Evolutionary conservation across 805 yeast genomes (phyloP), one percentile per base, ranked within the genome.

Genomic region (Candida qinlingensis): DNA sequence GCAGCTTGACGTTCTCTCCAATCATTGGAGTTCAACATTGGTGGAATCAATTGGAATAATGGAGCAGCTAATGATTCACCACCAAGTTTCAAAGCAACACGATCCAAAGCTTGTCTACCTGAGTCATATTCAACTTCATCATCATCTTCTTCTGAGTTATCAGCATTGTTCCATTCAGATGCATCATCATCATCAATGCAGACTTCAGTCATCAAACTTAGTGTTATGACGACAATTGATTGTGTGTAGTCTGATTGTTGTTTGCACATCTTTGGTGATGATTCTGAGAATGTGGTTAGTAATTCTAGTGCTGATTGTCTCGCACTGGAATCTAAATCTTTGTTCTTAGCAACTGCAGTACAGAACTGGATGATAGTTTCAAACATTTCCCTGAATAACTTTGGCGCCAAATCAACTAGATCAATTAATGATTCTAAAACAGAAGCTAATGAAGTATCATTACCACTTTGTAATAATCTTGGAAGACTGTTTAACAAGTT

Each of bases 1-100:
- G 97, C 96, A 27, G 96, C 99, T 65, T 91, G 96, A 53, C 97
- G 84, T 65, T 90, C 96, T 65, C 96, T 83, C 99, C 99, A 94
- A 52, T 80, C 78, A 33, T 71, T 63, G 2, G 96, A 83, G 47
- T 72, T 71, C 25, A 88, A 68, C 96, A 94, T 87, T 49, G 79
- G 80, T 19, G 97, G 96, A 50, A 94, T 74, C 64, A 80, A 85
- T 62, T 85, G 87, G 71, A 94, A 94, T 48, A 94, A 72, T 13
- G 96, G 95, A 19, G 83, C 85, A 10, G 96, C 95, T 52, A 94
- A 74, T 12, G 83, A 76, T 61, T 81, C 83, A 42, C 97, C 98
- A 37, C 87, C 90, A 45, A 94, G 74, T 61, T 79, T 83, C 56
- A 94, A 75, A 5, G 97, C 77, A 33, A 90, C 86, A 65, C 99